Evolutionary conservation across 2,329 filamentous ascomycete genomes (phyloP).

Genomic region (Talaromyces funiculosus): DNA sequence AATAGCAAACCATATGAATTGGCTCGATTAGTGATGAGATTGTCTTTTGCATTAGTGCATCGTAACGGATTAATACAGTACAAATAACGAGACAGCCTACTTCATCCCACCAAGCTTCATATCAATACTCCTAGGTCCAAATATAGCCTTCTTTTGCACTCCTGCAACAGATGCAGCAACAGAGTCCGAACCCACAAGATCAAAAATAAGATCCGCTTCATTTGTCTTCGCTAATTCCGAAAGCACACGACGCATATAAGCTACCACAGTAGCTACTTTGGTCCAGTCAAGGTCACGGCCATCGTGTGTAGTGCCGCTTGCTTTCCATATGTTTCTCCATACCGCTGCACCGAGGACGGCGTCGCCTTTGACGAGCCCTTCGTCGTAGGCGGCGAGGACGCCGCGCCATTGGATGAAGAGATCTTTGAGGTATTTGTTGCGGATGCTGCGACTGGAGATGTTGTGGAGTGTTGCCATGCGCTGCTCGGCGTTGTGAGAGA

Average conservation of each 20-base stretch:
- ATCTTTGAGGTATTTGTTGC: slow-evolving; percentile 69
- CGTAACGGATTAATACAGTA: neutral
- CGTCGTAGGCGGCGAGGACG: slow-evolving; percentile 61
- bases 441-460: slow-evolving; percentile 48
- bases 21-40: neutral
- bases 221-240: slow-evolving; percentile 48
- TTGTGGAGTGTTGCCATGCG: slow-evolving; percentile 56
- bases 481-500: slow-evolving; percentile 62
- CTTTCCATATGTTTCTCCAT: slow-evolving; percentile 92
- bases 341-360: slow-evolving; percentile 58
- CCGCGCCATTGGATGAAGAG: slow-evolving; percentile 92
- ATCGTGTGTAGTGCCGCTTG: slow-evolving; percentile 42
- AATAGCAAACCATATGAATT: neutral
- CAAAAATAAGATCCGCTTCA: slow-evolving; percentile 53
- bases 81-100: neutral
- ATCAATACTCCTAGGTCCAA: slow-evolving; percentile 31
- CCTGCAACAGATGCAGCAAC: slow-evolving; percentile 8
- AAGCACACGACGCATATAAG: slow-evolving; percentile 57
- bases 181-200: slow-evolving; percentile 33
- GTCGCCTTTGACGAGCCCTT: slow-evolving; percentile 43
- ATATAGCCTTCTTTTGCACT: slow-evolving; percentile 27
- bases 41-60: neutral
- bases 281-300: slow-evolving; percentile 53
- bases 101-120: slow-evolving; percentile 21
- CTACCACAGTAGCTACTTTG: slow-evolving; percentile 57